Evolutionary conservation across 768 basidiomycete species (phyloP).

Genomic region (Leccinum aurantiacum): DNA sequence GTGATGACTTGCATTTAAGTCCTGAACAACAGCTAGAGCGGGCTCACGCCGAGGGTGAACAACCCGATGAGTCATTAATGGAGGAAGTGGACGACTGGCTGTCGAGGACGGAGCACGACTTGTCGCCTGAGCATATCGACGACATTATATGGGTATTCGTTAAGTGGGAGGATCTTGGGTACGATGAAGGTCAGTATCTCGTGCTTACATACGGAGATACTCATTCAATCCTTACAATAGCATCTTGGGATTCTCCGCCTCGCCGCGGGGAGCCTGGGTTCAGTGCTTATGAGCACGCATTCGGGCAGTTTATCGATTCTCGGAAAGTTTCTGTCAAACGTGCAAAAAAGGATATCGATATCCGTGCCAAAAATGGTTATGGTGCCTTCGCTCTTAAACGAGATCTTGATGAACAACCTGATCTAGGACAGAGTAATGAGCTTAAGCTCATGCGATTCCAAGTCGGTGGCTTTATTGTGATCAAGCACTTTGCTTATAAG

Average conservation of each 20-base stretch:
- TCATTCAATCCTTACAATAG: constrained; percentile 38
- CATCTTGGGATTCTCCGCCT: constrained; percentile 93
- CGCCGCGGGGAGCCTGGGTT: constrained; percentile 55
- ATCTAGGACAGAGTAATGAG: constrained; percentile 62
- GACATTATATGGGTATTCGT: constrained; percentile 79
- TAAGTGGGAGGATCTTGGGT: constrained; percentile 94
- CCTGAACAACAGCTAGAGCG: constrained; percentile 31
- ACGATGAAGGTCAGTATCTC: constrained; percentile 72
- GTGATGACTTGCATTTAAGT: constrained; percentile 22
- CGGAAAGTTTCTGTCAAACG: constrained; percentile 59
- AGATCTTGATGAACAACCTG: constrained; percentile 49
- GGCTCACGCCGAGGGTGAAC: constrained; percentile 59
- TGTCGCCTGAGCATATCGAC: constrained; percentile 49
- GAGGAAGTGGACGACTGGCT: constrained; percentile 62
- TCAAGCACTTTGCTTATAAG: constrained; percentile 7
- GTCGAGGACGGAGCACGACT: constrained; percentile 41
- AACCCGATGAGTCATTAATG: constrained; percentile 54
- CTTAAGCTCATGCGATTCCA: constrained; percentile 88
- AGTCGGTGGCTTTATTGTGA: constrained; percentile 39
- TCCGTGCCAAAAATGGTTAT: constrained; percentile 57
- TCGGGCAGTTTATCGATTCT: constrained; percentile 63
- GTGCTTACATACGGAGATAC: not conserved
- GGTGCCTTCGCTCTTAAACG: constrained; percentile 44
- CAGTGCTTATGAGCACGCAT: constrained; percentile 64
- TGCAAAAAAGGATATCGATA: constrained; percentile 38